A percentile compares a stretch with the other conserved stretches of the same genome.
These are phyloP conservation scores for Dactylellina cionopaga DNA, from an alignment of 2,329 filamentous ascomycete species.

Conservation along the genomic window DNA sequence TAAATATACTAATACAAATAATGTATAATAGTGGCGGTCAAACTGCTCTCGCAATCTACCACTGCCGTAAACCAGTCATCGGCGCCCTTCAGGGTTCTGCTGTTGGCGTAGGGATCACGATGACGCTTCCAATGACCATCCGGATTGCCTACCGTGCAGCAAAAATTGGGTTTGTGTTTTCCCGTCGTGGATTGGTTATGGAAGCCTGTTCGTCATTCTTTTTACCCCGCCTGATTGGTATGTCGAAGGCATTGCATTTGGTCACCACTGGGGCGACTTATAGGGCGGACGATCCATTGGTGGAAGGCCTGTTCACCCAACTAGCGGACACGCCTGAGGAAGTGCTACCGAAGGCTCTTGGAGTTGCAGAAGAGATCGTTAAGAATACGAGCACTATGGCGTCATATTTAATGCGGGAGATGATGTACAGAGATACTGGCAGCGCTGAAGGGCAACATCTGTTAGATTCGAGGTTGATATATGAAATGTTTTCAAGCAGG, in stretches of 20 bases:
- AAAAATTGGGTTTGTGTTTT: slow-evolving; percentile 79
- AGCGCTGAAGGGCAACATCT: slow-evolving; percentile 76
- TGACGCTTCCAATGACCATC: slow-evolving; percentile 69
- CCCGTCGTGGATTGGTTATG: slow-evolving; percentile 74
- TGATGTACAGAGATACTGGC: slow-evolving; percentile 71
- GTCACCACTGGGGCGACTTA: slow-evolving; percentile 75
- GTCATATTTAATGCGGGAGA: slow-evolving; percentile 74
- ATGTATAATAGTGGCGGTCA: slow-evolving; percentile 63
- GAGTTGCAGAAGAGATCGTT: slow-evolving; percentile 70
- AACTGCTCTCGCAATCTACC: slow-evolving; percentile 68
- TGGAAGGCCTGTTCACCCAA: slow-evolving; percentile 74
- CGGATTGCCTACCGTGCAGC: slow-evolving; percentile 67
- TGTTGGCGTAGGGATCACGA: slow-evolving; percentile 71
- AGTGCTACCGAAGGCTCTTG: slow-evolving; percentile 64
- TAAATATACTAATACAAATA: neutral
- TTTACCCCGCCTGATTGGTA: slow-evolving; percentile 75
- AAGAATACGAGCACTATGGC: slow-evolving; percentile 74
- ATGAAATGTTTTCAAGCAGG: slow-evolving; percentile 68
- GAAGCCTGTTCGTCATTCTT: slow-evolving; percentile 78
- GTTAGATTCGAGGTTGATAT: slow-evolving; percentile 73
- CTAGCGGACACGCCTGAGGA: slow-evolving; percentile 68
- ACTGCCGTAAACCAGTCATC: slow-evolving; percentile 70
- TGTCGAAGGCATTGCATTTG: slow-evolving; percentile 71
- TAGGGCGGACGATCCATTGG: slow-evolving; percentile 64
- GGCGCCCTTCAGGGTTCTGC: slow-evolving; percentile 70